Evolutionary conservation across 805 yeast genomes (phyloP), one percentile per base, ranked within the genome.

Genomic region (Wickerhamiella hasegawae): DNA sequence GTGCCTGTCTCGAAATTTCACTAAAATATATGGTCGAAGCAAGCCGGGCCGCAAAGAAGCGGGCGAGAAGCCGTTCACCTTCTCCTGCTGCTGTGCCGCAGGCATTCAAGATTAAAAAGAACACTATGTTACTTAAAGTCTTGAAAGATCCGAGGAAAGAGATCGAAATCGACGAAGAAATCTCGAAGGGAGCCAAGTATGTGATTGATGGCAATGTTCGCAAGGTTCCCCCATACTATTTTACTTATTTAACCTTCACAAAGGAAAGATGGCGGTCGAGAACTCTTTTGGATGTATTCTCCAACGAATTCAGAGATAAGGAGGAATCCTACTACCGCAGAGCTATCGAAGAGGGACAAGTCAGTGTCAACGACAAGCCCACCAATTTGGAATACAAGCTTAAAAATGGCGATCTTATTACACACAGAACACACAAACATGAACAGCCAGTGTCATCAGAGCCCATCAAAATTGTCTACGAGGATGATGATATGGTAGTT

Each of bases 221-320:
- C 31, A 62, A 77, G 41, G 80, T 90, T 2, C 65, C 73, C 1
- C 97, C 98, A 0, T 90, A 90, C 53, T 79, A 66, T 49, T 87
- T 71, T 61, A 84, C 94, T 0, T 87, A 90, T 51, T 63, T 82
- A 55, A 90, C 99, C 0, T 81, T 76, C 51, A 85, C 96, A 56
- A 90, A 90, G 55, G 59, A 68, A 51, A 64, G 99, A 49, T 90
- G 99, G 99, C 66, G 87, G 45, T 85, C 77, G 46, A 62, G 82
- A n/a, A 72, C 72, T 16, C 55, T 90, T 23, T 43, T 83, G 4
- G 96, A 90, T 37, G 72, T 90, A 2, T 90, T 92, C 49, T 59
- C 73, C 4, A 66, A 66, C 24, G 99, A 90, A 54, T 90, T 92
- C 51, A 61, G 98, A 39, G 90, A 85, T 47, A 63, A 78, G 39